These are phyloP conservation scores for Shiraia sp. DNA, from an alignment of 2,329 filamentous ascomycete species.

Conservation along the genomic window DNA sequence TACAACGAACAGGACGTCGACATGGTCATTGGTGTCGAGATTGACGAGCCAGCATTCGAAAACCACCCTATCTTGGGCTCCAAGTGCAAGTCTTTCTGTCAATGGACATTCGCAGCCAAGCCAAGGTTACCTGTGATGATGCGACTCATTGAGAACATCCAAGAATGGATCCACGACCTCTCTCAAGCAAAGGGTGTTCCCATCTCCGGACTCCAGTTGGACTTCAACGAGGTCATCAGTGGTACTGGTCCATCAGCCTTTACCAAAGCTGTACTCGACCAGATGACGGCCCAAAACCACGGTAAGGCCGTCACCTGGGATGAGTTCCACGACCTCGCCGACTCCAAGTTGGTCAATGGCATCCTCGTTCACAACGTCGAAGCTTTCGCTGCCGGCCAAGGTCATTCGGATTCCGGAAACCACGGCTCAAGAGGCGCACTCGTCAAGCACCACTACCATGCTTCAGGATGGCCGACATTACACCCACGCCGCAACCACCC, in stretches of 20 bases:
- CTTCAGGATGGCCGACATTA: conserved; percentile 69
- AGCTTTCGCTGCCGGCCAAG: conserved; percentile 73
- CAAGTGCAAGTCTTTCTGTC: conserved; percentile 72
- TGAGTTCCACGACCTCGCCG: conserved; percentile 65
- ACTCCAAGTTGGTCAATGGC: conserved; percentile 67
- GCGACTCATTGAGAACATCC: conserved; percentile 68
- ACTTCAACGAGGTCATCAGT: conserved; percentile 73
- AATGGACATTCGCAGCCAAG: conserved; percentile 76
- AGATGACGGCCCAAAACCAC: conserved; percentile 59
- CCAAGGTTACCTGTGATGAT: conserved; percentile 70
- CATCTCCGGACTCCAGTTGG: conserved; percentile 64
- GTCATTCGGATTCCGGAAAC: conserved; percentile 73
- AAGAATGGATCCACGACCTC: conserved; percentile 66
- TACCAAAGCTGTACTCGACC: conserved; percentile 65
- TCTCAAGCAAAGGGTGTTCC: conserved; percentile 62
- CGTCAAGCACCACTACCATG: conserved; percentile 76
- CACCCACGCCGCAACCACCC: conserved; percentile 71
- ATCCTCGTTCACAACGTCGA: conserved; percentile 71
- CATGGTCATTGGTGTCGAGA: conserved; percentile 71
- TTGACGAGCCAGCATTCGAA: conserved; percentile 68
- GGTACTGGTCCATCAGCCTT: conserved; percentile 75
- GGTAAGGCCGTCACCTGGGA: conserved; percentile 62
- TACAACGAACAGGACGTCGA: conserved; percentile 68
- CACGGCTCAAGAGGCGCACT: conserved; percentile 68
- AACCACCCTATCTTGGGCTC: conserved; percentile 67